Base-by-base conservation (phyloP, 768 basidiomycete species). In the Russula vinacea region DNA sequence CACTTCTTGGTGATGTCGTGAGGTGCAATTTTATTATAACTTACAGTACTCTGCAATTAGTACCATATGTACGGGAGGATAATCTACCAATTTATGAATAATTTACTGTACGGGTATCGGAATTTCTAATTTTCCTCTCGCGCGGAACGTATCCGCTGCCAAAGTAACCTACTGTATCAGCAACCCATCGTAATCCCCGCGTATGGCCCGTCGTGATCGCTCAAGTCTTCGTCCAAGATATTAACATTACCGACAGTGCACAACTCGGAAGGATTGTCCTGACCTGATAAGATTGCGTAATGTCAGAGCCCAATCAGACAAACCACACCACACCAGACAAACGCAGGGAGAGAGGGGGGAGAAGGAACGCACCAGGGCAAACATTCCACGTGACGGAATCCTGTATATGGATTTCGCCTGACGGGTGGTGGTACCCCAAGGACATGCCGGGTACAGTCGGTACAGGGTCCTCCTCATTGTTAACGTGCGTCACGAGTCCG, bases 221-320 rank as follows among this genome's bases (percentile, higher is more conserved):
- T 3, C 35, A 44, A 3, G 51, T 76, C 62, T 1, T 83, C 76
- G 9, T 73, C 74, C 26, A 83, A 79, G 60, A 89, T 75, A 33
- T 78, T 79, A 0, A 86, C 84, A 58, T 81, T 81, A 1, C 84
- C 86, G 22, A 78, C 78, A 9, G 71, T 77, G 72, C 87, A 88
- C 62, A 78, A 70, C 3, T 52, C 65, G 64, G 78, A 82, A 6
- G 78, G 68, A 69, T 89, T 88, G 65, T 89, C 88, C 62, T 87
- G 81, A 5, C 86, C 35, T 35, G 35, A 35, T 1, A 8, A 35
- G 10, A 1, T 35, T 35, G 35, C 35, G 6, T 7, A 35, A 35
- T 10, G 35, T 35, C 35, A 35, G 35, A 35, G 35, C 35, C 35
- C 35, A 7, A 35, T 35, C 35, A 7, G 8, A 1, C 35, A 7